Conservation (phyloP, 2,329 filamentous ascomycete species). For the Sarocladium kiliense region DNA sequence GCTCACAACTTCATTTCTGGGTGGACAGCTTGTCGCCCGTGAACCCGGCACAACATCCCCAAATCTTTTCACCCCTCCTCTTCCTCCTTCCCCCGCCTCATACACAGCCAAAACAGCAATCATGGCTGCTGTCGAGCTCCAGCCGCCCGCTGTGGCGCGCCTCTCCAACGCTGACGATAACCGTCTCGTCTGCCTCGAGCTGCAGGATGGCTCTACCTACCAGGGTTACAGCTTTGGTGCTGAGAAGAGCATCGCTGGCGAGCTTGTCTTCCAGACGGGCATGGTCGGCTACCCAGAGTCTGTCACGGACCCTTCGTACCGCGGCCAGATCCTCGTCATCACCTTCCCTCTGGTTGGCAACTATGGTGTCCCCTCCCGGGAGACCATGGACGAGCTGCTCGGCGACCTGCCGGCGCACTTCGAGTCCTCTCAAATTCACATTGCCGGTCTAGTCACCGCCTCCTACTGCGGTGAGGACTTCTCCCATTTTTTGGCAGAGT, state of each 20-base stretch:
- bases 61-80: neutral
- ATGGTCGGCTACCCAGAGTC: slow-evolving; percentile 99
- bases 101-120: neutral
- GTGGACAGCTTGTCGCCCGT: slow-evolving; percentile 6
- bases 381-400: slow-evolving; percentile 78
- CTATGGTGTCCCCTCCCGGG: slow-evolving; percentile 90
- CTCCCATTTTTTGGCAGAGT: slow-evolving; percentile 87
- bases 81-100: neutral
- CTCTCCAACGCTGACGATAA: slow-evolving; percentile 48
- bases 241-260: slow-evolving; percentile 87
- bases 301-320: slow-evolving; percentile 81
- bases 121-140: slow-evolving; percentile 23
- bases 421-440: slow-evolving; percentile 87
- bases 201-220: slow-evolving; percentile 86
- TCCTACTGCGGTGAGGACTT: slow-evolving; percentile 93
- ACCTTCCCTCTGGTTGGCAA: slow-evolving; percentile 96
- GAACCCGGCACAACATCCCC: slow-evolving; percentile 1
- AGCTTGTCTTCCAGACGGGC: slow-evolving; percentile 98
- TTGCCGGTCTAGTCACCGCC: slow-evolving; percentile 84
- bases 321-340: slow-evolving; percentile 90
- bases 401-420: slow-evolving; percentile 87
- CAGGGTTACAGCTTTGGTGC: slow-evolving; percentile 97
- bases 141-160: slow-evolving; percentile 56
- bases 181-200: slow-evolving; percentile 77
- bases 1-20: slow-evolving; percentile 7